Base-by-base conservation (phyloP, 257 asterid species). In the Fraxinus anomala region DNA sequence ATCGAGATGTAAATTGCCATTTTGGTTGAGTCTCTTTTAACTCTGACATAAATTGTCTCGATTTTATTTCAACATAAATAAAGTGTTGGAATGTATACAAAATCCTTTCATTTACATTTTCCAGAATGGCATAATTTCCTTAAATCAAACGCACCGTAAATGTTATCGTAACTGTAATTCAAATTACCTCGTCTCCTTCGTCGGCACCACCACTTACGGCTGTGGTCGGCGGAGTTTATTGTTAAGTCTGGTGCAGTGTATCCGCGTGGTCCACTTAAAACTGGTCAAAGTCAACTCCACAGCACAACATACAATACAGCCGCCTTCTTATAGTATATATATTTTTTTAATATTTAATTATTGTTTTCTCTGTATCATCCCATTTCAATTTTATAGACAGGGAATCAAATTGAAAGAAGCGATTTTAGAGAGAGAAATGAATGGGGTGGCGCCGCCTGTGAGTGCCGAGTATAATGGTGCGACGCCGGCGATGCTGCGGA, bases 401-500 rank as follows among this genome's bases (percentile, higher is more conserved):
- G 5, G 76, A 24, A 44, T 24, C 69, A 14, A 44, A 72, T 44
- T 26, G 66, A 47, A 42, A 34, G 10, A 39, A 69, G 34, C 42
- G 19, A 14, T 37, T 21, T 7, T 6, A 21, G 19, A 42, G 77
- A 49, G 10, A 73, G 70, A 76, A 68, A 86, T 84, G 90, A 73
- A 78, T 73, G 67, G 85, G 47, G 72, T 73, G 82, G 79, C 81
- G 88, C 82, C 81, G 86, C 80, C 86, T 77, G 84, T 70, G 76
- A 78, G 76, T 75, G 82, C 51, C 68, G 84, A 51, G 34, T 63
- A 24, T 63, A 63, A 63, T 63, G 84, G 70, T 19, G 77, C 66
- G 84, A 59, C 66, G 84, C 70, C 81, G 77, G 88, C 82, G 90
- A n/a, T 77, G 44, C 83, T 84, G 54, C 85, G 87, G 75, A 39